Conservation (phyloP, 208 protist species). For the Acanthamoeba healyi region DNA sequence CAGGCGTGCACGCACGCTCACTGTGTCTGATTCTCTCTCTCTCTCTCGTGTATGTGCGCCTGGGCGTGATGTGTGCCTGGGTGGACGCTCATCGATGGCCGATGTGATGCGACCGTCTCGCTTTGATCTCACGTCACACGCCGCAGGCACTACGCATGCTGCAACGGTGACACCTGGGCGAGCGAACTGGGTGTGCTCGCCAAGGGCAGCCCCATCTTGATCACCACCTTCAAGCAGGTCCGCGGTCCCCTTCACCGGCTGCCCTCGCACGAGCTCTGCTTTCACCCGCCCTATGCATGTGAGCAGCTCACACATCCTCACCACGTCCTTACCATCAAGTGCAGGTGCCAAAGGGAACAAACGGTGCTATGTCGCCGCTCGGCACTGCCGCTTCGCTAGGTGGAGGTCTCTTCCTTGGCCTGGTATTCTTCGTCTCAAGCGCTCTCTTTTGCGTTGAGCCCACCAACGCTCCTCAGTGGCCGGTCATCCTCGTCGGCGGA, state of each 20-base stretch:
- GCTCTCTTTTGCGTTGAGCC: not conserved
- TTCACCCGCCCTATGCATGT: too few species aligned
- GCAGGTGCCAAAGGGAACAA: conserved; percentile 81
- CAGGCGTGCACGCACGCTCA: too few species aligned
- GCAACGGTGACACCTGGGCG: conserved; percentile 87
- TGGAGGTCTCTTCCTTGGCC: conserved; percentile 81
- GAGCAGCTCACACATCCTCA: too few species aligned
- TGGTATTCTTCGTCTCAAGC: conserved; percentile 69
- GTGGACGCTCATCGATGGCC: too few species aligned
- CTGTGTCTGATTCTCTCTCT: too few species aligned
- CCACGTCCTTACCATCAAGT: too few species aligned
- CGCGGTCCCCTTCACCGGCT: not conserved
- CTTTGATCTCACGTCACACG: not conserved
- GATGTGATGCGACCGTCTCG: too few species aligned
- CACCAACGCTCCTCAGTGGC: not conserved
- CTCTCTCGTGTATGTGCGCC: not conserved
- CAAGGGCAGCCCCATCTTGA: conserved; percentile 71
- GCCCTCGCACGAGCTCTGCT: too few species aligned
- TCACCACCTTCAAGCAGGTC: conserved; percentile 76
- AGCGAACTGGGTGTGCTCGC: conserved; percentile 82
- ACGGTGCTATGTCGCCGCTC: conserved; percentile 74
- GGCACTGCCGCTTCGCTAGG: conserved; percentile 63
- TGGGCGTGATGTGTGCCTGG: not conserved
- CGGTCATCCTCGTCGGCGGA: conserved; percentile 74
- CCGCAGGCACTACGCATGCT: conserved; percentile 81